Evolutionary conservation across 768 basidiomycete genomes (phyloP).

Genomic region (Boletus subparvulus): DNA sequence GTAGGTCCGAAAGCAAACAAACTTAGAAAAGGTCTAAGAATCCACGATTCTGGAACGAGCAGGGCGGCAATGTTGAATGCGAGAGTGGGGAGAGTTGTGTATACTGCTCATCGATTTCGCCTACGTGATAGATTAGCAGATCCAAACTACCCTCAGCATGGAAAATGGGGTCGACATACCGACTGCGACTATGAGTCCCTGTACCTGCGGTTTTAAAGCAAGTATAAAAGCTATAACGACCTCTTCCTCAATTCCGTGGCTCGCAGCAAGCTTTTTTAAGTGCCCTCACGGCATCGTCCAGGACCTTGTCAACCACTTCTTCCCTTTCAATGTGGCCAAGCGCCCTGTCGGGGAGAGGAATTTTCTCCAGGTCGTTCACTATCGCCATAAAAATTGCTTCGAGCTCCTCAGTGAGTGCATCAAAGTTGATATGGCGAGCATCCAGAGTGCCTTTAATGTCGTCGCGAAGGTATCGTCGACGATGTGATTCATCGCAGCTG

Average conservation of each 20-base stretch:
- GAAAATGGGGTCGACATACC: background rate
- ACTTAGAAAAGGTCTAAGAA: too few relatives aligned
- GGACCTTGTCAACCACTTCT: slow-evolving; percentile 1
- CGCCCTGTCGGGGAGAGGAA: background rate
- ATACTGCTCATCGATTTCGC: slow-evolving; percentile 13
- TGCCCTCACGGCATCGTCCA: slow-evolving; percentile 1
- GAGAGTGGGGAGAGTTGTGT: slow-evolving; percentile 5
- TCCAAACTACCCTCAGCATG: too few relatives aligned
- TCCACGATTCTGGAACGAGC: slow-evolving; percentile 13
- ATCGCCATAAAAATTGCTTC: slow-evolving; percentile 1
- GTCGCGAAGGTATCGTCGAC: slow-evolving; percentile 8
- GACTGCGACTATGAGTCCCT: slow-evolving; percentile 3
- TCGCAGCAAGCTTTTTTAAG: background rate
- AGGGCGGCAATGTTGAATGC: background rate
- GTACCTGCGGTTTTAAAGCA: background rate
- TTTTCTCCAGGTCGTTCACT: background rate
- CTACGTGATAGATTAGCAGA: background rate
- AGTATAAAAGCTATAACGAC: background rate
- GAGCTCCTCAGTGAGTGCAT: background rate
- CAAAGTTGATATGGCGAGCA: background rate
- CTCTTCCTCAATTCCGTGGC: slow-evolving; percentile 1
- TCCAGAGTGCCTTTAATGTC: slow-evolving; percentile 3
- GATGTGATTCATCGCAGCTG: slow-evolving; percentile 4
- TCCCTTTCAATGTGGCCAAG: background rate
- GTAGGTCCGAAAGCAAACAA: too few relatives aligned